phyloP scores from a whole-genome alignment of 192 early-diverging fungal species.

The Coemansia sp. region DNA sequence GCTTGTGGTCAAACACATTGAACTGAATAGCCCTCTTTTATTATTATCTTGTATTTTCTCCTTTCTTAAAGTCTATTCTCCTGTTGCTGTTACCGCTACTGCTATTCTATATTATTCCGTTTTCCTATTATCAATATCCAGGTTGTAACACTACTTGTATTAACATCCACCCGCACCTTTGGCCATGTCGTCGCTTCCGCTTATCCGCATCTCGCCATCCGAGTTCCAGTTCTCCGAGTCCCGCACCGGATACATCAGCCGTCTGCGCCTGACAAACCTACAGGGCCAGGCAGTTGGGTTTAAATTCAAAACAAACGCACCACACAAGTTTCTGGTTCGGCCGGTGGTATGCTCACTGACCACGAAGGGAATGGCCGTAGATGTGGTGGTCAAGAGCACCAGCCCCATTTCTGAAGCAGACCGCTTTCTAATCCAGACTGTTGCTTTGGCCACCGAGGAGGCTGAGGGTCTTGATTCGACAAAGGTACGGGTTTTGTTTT shows the following conservation, averaged over 20 bases:
- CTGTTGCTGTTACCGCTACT: no score
- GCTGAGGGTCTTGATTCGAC: slow-evolving; percentile 48
- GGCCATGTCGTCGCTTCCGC: slow-evolving; percentile 30
- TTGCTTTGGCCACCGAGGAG: slow-evolving; percentile 51
- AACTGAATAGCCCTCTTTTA: no score
- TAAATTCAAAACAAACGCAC: slow-evolving; percentile 64
- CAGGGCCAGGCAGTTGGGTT: slow-evolving; percentile 54
- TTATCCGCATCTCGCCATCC: slow-evolving; percentile 56
- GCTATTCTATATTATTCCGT: slow-evolving; percentile 1
- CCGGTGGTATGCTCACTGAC: slow-evolving; percentile 56
- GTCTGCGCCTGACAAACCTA: slow-evolving; percentile 50
- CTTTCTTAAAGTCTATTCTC: neutral
- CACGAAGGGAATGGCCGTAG: slow-evolving; percentile 42
- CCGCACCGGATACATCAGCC: slow-evolving; percentile 48
- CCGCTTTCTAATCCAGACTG: slow-evolving; percentile 61
- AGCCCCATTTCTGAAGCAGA: slow-evolving; percentile 50
- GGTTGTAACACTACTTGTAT: slow-evolving; percentile 2
- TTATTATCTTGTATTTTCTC: neutral
- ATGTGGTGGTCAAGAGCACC: slow-evolving; percentile 57
- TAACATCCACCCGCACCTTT: no score
- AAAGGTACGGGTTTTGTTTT: slow-evolving; percentile 55
- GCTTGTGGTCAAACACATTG: no score
- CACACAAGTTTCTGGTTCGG: slow-evolving; percentile 60
- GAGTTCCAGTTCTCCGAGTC: slow-evolving; percentile 56
- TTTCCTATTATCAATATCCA: neutral